phyloP scores from a whole-genome alignment of 208 protist genomes.

The Acanthamoeba royreba region DNA sequence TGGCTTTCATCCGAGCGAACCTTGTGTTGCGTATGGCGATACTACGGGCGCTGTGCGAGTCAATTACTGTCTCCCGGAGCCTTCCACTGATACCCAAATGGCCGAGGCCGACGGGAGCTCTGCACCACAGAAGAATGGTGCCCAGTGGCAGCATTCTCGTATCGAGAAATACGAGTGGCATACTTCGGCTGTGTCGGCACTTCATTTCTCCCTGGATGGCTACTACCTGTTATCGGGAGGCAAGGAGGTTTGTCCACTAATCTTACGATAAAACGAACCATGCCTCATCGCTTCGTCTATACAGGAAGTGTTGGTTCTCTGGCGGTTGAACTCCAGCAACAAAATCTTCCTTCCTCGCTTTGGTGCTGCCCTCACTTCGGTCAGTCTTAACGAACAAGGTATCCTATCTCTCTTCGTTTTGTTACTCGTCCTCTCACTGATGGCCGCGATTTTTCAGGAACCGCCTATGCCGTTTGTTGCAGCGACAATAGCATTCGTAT shows the following conservation, averaged over 20 bases:
- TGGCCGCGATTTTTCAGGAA: too few species aligned
- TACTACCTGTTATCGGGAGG: constrained; percentile 37
- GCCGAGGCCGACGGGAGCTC: neutral
- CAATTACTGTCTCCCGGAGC: neutral
- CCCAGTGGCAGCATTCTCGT: neutral
- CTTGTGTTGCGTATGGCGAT: neutral
- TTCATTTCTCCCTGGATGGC: constrained; percentile 47
- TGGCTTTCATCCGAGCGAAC: neutral
- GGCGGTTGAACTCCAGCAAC: neutral
- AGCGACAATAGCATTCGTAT: neutral
- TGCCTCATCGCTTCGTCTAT: too few species aligned
- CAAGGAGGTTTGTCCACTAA: neutral
- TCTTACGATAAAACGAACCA: neutral
- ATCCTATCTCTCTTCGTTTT: neutral
- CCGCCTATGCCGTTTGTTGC: neutral
- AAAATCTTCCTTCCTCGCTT: constrained; percentile 40
- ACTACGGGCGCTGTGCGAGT: neutral
- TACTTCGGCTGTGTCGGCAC: neutral
- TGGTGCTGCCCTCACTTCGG: neutral
- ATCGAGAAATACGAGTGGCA: constrained; percentile 43
- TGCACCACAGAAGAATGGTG: too few species aligned
- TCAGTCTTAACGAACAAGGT: constrained; percentile 4
- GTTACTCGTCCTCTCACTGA: neutral
- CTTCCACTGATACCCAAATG: neutral
- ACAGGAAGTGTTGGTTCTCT: constrained; percentile 48